phyloP scores from a whole-genome alignment of 2,329 filamentous ascomycete genomes.

The Stagonosporopsis tanaceti region DNA sequence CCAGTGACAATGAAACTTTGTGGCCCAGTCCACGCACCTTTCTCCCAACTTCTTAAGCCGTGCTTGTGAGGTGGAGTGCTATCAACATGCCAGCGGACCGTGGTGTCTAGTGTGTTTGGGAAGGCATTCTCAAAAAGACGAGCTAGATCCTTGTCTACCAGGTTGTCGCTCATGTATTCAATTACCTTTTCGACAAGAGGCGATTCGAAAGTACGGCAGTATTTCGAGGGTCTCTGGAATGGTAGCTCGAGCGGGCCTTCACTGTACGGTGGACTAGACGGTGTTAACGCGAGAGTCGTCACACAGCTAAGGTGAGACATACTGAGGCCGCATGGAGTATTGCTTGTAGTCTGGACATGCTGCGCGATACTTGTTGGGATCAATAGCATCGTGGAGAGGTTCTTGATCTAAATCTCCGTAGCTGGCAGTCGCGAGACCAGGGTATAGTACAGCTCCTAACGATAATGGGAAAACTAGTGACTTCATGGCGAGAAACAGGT shows the following conservation, averaged over 20 bases:
- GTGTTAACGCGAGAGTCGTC: not conserved
- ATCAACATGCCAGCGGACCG: conserved; percentile 84
- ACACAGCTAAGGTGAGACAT: conserved; percentile 17
- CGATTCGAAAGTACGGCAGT: conserved; percentile 90
- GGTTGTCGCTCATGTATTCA: conserved; percentile 76
- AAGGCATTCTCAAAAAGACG: conserved; percentile 95
- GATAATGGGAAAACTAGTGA: conserved; percentile 13
- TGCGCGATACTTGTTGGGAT: conserved; percentile 46
- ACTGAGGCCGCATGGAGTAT: conserved; percentile 69
- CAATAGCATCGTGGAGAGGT: conserved; percentile 38
- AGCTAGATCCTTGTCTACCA: conserved; percentile 87
- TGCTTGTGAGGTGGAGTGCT: conserved; percentile 57
- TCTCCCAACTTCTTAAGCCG: conserved; percentile 41
- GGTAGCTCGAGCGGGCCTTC: conserved; percentile 80
- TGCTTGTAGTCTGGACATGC: conserved; percentile 72
- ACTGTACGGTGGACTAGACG: conserved; percentile 75
- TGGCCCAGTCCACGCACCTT: conserved; percentile 76
- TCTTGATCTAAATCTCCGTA: conserved; percentile 37
- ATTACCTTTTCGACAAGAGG: conserved; percentile 89
- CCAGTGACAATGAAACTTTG: conserved; percentile 95
- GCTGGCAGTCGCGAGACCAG: conserved; percentile 20
- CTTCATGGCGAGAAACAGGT: conserved; percentile 23
- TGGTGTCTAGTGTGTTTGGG: conserved; percentile 90
- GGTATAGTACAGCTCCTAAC: conserved; percentile 22
- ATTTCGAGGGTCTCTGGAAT: conserved; percentile 80